Evolutionary conservation across 495 filamentous ascomycete species (phyloP).

Genomic region (Aspergillus asperescens): DNA sequence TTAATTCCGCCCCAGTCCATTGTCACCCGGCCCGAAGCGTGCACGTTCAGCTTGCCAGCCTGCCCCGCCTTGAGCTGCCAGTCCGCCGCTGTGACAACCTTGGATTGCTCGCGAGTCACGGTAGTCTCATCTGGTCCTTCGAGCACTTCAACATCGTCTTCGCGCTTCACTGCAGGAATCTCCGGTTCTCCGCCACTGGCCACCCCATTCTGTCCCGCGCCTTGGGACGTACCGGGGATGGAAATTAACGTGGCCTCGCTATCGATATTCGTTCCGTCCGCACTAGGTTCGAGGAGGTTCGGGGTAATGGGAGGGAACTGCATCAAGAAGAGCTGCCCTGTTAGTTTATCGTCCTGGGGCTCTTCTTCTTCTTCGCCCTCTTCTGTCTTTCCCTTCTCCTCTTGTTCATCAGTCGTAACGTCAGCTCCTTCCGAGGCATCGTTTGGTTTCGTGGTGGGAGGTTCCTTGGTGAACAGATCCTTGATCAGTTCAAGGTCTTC

Average conservation of each 20-base stretch:
- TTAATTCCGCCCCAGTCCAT: constrained; percentile 49
- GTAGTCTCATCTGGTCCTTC: constrained; percentile 22
- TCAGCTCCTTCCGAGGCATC: constrained; percentile 15
- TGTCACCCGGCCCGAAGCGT: constrained; percentile 44
- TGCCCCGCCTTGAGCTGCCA: constrained; percentile 50
- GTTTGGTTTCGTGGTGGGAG: constrained; percentile 10
- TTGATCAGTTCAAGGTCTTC: constrained; percentile 37
- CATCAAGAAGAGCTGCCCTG: constrained; percentile 47
- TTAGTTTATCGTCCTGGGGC: constrained; percentile 25
- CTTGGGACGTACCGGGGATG: background rate
- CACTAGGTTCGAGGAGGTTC: constrained; percentile 36
- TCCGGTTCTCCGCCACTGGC: constrained; percentile 2
- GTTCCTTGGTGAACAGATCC: constrained; percentile 30
- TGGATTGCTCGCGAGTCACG: constrained; percentile 11
- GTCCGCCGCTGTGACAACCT: constrained; percentile 37
- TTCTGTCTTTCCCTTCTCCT: constrained; percentile 14
- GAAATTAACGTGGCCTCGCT: constrained; percentile 12
- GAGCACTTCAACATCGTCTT: constrained; percentile 30
- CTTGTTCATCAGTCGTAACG: constrained; percentile 1
- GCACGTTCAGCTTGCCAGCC: constrained; percentile 52
- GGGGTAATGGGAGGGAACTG: constrained; percentile 54
- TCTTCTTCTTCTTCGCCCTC: constrained; percentile 27
- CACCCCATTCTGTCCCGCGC: background rate
- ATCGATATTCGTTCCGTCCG: constrained; percentile 13
- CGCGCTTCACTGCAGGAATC: constrained; percentile 29